Conservation (phyloP, 495 filamentous ascomycete genomes). For the Endocarpon pusillum region DNA sequence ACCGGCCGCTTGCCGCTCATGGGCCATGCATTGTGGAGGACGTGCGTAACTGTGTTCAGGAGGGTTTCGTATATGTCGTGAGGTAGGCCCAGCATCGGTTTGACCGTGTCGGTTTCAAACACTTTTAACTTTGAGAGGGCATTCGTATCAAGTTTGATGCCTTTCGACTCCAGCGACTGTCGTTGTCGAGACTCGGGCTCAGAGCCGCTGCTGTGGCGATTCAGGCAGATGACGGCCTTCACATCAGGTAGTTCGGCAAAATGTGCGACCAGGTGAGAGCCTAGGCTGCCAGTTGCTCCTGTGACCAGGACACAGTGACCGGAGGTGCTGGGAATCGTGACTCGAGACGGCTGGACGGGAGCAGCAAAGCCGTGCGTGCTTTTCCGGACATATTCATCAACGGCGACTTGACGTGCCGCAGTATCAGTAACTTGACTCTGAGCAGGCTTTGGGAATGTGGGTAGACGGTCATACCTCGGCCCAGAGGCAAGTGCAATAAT, state of each 20-base stretch:
- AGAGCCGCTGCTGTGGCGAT: constrained; percentile 17
- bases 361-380: constrained; percentile 10
- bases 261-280: constrained; percentile 27
- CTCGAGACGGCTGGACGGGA: not conserved
- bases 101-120: constrained; percentile 28
- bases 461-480: constrained; percentile 7
- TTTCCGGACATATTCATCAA: constrained; percentile 16
- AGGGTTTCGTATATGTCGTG: constrained; percentile 21
- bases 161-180: constrained; percentile 18
- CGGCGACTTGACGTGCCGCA: constrained; percentile 13
- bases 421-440: constrained; percentile 1
- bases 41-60: constrained; percentile 28
- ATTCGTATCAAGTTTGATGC: constrained; percentile 15
- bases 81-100: constrained; percentile 28
- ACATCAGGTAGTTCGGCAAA: constrained; percentile 19
- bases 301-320: constrained; percentile 28
- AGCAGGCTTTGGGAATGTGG: constrained; percentile 1
- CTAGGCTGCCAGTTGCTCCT: constrained; percentile 34
- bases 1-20: constrained; percentile 32
- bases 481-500: constrained; percentile 29
- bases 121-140: constrained; percentile 23
- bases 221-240: constrained; percentile 28
- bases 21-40: constrained; percentile 42
- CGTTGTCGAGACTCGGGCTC: constrained; percentile 19
- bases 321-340: not conserved